These are phyloP conservation scores for Spiraea crenata DNA, from an alignment of 331 rosid genomes.

Conservation along the genomic window DNA sequence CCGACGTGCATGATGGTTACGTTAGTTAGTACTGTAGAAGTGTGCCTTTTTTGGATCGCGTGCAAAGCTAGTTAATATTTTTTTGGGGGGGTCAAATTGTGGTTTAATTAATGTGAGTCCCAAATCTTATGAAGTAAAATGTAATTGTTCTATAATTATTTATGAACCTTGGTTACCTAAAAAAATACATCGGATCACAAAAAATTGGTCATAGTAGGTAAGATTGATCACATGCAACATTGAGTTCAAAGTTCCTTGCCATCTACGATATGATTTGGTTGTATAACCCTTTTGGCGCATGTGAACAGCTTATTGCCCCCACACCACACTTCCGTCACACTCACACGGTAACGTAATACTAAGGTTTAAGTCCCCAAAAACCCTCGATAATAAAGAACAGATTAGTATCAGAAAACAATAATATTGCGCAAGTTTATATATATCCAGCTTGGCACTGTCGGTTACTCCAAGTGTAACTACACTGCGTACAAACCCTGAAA, in stretches of 20 bases:
- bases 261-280: constrained; percentile 9
- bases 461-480: not conserved
- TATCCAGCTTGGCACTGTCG: not conserved
- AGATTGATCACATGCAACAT: constrained; percentile 41
- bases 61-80: too few relatives aligned
- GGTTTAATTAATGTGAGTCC: too few relatives aligned
- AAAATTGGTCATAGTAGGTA: constrained; percentile 22
- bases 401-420: not conserved
- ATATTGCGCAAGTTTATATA: not conserved
- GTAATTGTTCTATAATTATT: too few relatives aligned
- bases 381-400: not conserved
- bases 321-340: not conserved
- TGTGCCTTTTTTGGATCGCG: too few relatives aligned
- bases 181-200: constrained; percentile 34
- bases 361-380: not conserved
- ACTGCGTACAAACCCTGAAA: not conserved
- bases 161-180: constrained; percentile 13
- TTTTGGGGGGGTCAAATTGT: too few relatives aligned
- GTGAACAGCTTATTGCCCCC: constrained; percentile 43
- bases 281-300: constrained; percentile 25
- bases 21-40: too few relatives aligned
- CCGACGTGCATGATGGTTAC: too few relatives aligned
- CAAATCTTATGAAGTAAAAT: too few relatives aligned
- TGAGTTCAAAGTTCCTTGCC: constrained; percentile 28
- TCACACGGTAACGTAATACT: not conserved